Conservation (phyloP, 2,329 filamentous ascomycete species). For the Xenoacremonium recifei region DNA sequence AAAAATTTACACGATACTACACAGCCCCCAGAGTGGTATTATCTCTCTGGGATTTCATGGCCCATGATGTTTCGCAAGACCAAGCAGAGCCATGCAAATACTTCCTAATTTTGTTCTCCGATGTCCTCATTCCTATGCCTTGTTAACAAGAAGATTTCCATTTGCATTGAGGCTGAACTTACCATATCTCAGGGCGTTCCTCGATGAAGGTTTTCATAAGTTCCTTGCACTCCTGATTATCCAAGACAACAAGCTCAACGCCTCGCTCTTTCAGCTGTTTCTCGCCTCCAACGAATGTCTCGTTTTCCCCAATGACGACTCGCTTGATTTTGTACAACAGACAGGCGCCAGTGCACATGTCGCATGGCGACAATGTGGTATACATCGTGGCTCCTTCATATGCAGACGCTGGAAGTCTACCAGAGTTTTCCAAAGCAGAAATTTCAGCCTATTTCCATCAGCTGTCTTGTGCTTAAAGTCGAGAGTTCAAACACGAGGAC, state of each 20-base stretch:
- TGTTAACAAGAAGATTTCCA: background rate
- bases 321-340: conserved; percentile 72
- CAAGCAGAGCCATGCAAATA: too few relatives aligned
- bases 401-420: conserved; percentile 65
- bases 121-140: background rate
- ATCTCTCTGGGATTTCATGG: too few relatives aligned
- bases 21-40: too few relatives aligned
- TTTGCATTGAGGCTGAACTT: conserved; percentile 18
- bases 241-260: conserved; percentile 70
- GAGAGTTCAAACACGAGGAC: conserved; percentile 18
- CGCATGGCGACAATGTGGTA: conserved; percentile 75
- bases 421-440: conserved; percentile 71
- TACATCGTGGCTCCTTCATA: conserved; percentile 76
- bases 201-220: conserved; percentile 72
- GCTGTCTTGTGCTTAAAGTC: background rate
- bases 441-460: conserved; percentile 62
- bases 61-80: too few relatives aligned
- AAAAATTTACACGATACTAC: too few relatives aligned
- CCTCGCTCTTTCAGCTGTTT: conserved; percentile 65
- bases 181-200: conserved; percentile 72
- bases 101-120: background rate
- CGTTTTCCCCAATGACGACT: conserved; percentile 77
- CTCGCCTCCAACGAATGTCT: conserved; percentile 72
- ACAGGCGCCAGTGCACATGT: conserved; percentile 80
- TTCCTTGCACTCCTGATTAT: conserved; percentile 62